A percentile compares a stretch with the other conserved stretches of the same genome.
phyloP scores from a whole-genome alignment of 2,329 filamentous ascomycete species.

The Xenoacremonium recifei region DNA sequence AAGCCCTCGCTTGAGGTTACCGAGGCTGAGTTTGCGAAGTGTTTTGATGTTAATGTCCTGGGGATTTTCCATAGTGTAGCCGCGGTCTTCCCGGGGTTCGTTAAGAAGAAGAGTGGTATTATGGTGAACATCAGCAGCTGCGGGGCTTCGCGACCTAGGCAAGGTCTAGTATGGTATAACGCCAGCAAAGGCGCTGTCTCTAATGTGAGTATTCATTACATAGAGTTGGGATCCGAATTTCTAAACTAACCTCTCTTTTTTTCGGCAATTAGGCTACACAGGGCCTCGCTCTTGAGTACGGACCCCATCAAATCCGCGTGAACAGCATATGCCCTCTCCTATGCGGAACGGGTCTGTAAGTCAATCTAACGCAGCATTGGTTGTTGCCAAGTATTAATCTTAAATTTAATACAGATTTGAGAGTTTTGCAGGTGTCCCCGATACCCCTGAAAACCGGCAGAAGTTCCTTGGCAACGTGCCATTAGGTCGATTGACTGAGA shows the following conservation, averaged over 20 bases:
- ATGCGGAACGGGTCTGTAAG: conserved; percentile 6
- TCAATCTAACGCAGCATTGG: no score
- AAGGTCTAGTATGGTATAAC: conserved; percentile 78
- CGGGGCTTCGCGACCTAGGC: conserved; percentile 69
- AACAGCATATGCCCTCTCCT: conserved; percentile 68
- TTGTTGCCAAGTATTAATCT: no score
- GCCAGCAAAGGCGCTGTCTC: conserved; percentile 76
- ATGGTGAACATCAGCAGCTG: conserved; percentile 76
- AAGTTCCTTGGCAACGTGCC: conserved; percentile 10
- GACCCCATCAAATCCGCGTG: conserved; percentile 76
- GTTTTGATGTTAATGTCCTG: conserved; percentile 82
- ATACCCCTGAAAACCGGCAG: conserved; percentile 4
- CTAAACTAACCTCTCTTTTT: neutral
- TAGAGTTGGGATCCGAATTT: no score
- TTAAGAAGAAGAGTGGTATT: conserved; percentile 68
- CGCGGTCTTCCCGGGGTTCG: conserved; percentile 66
- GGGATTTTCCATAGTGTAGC: conserved; percentile 83
- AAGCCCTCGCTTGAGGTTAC: conserved; percentile 46
- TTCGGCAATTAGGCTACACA: conserved; percentile 6
- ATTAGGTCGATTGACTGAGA: conserved; percentile 3
- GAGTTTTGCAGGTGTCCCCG: conserved; percentile 4
- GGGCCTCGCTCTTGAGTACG: conserved; percentile 65
- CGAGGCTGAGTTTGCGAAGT: conserved; percentile 80
- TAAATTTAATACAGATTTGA: no score
- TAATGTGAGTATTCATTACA: conserved; percentile 12